Percentiles rank a stretch among this genome's conserved stretches.
phyloP scores from a whole-genome alignment of 2,329 filamentous ascomycete genomes.

The Aureobasidium sp. region DNA sequence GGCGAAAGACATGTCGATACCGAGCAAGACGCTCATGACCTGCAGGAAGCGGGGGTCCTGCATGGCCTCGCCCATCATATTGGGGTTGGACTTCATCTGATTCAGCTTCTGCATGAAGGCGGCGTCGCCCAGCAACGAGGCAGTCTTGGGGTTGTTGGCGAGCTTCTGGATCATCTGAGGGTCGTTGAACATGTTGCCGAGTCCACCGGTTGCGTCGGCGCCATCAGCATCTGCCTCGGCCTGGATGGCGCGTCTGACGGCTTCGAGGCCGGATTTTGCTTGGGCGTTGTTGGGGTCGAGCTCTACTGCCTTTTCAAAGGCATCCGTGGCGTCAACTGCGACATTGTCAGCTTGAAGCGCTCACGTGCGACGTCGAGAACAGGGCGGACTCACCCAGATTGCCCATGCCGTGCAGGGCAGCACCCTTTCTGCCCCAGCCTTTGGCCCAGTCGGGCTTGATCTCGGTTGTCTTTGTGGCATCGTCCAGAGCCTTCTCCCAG shows the following conservation, averaged over 20 bases:
- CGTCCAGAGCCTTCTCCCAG: conserved; percentile 74
- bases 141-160: conserved; percentile 89
- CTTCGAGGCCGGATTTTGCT: conserved; percentile 78
- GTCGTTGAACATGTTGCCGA: conserved; percentile 93
- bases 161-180: conserved; percentile 86
- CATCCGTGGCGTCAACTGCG: conserved; percentile 69
- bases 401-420: conserved; percentile 79
- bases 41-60: conserved; percentile 86
- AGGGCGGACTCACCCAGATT: conserved; percentile 56
- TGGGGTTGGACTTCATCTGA: conserved; percentile 72
- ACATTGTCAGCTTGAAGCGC: not conserved
- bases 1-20: conserved; percentile 79
- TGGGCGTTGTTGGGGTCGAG: conserved; percentile 86
- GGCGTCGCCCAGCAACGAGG: conserved; percentile 68
- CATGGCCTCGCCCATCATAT: conserved; percentile 71
- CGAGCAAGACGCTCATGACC: conserved; percentile 87
- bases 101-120: conserved; percentile 88
- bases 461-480: conserved; percentile 88
- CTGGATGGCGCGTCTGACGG: conserved; percentile 83
- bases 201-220: conserved; percentile 63
- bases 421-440: conserved; percentile 89
- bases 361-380: not conserved
- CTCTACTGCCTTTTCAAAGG: conserved; percentile 92
- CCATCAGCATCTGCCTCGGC: conserved; percentile 61
- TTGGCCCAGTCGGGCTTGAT: conserved; percentile 98